phyloP scores from a whole-genome alignment of 768 basidiomycete species.

The Saitozyma sp. region DNA sequence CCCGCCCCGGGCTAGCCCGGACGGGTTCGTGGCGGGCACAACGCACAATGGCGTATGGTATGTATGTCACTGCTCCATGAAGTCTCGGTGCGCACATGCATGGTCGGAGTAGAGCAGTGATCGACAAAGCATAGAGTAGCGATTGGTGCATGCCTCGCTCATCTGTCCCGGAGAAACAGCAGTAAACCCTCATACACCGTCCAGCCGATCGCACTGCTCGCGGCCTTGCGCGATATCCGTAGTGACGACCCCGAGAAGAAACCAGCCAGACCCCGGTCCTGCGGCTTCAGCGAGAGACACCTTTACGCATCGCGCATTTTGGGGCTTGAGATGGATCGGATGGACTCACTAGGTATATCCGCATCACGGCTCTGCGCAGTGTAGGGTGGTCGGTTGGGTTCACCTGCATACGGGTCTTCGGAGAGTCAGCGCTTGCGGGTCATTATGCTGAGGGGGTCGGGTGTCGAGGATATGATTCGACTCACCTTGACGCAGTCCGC shows the following conservation, averaged over 20 bases:
- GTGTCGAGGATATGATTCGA: no score
- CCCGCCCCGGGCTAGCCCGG: no score
- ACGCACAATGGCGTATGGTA: no score
- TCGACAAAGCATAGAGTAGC: background rate
- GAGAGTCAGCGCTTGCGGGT: background rate
- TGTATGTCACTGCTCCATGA: no score
- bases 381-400: constrained; percentile 77
- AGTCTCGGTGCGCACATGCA: constrained; percentile 3
- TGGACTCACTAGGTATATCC: constrained; percentile 67
- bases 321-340: background rate
- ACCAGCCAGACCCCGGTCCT: constrained; percentile 78
- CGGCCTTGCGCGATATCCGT: constrained; percentile 78
- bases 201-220: constrained; percentile 90
- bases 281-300: constrained; percentile 7
- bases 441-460: constrained; percentile 39
- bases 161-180: constrained; percentile 42
- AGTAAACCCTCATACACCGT: constrained; percentile 70
- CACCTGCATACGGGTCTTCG: constrained; percentile 85
- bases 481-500: constrained; percentile 89
- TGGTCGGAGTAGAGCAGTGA: constrained; percentile 4
- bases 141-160: background rate
- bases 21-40: no score
- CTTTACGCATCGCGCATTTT: background rate
- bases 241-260: constrained; percentile 85
- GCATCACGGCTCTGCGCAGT: constrained; percentile 63